These are phyloP conservation scores for Cymbopogon flexuosus DNA, from an alignment of 202 grass and related monocot genomes.

Conservation along the genomic window DNA sequence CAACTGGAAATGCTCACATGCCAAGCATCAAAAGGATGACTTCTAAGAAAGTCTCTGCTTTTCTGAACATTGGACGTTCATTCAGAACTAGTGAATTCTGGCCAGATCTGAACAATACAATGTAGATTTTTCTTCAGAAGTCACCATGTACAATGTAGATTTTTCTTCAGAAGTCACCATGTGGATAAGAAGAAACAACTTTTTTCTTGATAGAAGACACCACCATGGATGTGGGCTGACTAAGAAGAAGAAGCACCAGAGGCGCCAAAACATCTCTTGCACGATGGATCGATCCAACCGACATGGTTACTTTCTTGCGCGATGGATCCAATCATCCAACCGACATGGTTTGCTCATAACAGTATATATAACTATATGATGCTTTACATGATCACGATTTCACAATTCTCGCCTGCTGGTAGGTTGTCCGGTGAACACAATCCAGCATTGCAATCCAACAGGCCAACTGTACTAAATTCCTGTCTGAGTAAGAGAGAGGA, in stretches of 20 bases:
- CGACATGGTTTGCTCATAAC: background rate
- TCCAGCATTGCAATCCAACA: constrained; percentile 23
- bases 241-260: background rate
- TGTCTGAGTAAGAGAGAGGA: background rate
- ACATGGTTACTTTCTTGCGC: background rate
- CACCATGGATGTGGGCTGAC: background rate
- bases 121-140: background rate
- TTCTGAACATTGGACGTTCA: background rate
- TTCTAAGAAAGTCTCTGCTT: background rate
- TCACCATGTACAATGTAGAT: background rate
- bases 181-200: background rate
- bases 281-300: background rate
- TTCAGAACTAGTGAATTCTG: background rate
- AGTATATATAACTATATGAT: background rate
- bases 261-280: background rate
- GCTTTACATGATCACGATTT: constrained; percentile 15
- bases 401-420: constrained; percentile 11
- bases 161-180: background rate
- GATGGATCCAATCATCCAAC: background rate
- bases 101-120: background rate
- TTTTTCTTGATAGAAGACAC: background rate
- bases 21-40: background rate
- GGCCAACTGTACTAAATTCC: constrained; percentile 10
- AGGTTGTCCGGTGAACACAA: constrained; percentile 14
- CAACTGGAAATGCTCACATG: background rate